Percentiles rank a stretch among this genome's conserved stretches.
phyloP scores from a whole-genome alignment of 176 grass and related monocot genomes.

The Zea luxurians region DNA sequence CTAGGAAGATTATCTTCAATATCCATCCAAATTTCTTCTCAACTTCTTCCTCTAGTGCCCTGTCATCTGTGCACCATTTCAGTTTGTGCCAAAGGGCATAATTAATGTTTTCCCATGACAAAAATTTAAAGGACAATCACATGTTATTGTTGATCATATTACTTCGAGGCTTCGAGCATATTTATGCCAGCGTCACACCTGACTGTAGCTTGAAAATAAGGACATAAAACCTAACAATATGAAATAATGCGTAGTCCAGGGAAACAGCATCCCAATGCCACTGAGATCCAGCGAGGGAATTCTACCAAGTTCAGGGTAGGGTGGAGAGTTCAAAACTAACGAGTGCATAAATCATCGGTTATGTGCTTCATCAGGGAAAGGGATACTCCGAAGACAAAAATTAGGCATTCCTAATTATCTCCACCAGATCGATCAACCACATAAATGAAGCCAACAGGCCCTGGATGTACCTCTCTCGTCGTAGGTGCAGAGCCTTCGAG shows the following conservation, averaged over 20 bases:
- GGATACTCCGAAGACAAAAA: neutral
- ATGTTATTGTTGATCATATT: neutral
- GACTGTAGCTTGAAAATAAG: neutral
- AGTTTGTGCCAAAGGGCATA: slow-evolving; percentile 26
- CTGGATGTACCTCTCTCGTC: slow-evolving; percentile 48
- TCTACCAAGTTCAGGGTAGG: neutral
- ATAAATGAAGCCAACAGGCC: slow-evolving; percentile 19
- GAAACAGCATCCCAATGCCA: slow-evolving; percentile 3
- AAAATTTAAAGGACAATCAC: neutral
- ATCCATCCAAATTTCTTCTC: slow-evolving; percentile 91
- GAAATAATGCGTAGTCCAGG: neutral
- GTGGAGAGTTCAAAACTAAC: neutral
- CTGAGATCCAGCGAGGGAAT: slow-evolving; percentile 18
- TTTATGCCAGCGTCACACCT: neutral
- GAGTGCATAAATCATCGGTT: neutral
- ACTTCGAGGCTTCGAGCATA: neutral
- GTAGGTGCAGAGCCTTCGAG: slow-evolving; percentile 51
- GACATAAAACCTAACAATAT: neutral
- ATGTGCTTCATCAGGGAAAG: neutral
- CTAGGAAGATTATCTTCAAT: slow-evolving; percentile 78
- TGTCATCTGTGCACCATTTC: slow-evolving; percentile 58
- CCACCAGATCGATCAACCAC: slow-evolving; percentile 1
- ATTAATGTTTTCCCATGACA: neutral
- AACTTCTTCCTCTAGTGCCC: slow-evolving; percentile 84
- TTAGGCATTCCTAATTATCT: neutral